phyloP scores from a whole-genome alignment of 2,329 filamentous ascomycete species.

The Ophiosphaerella narmari region DNA sequence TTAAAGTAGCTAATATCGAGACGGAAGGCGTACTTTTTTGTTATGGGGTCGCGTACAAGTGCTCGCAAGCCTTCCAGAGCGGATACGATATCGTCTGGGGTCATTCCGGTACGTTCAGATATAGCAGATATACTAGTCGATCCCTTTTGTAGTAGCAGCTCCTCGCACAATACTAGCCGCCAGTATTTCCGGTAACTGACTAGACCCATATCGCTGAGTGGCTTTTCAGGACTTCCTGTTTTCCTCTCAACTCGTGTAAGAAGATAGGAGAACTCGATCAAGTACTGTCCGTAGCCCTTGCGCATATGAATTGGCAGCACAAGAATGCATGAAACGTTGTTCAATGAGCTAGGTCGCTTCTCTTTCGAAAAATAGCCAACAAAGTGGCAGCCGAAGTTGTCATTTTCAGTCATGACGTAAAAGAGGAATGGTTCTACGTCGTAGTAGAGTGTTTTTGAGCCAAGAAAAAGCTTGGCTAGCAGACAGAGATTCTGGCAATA shows the following conservation, averaged over 20 bases:
- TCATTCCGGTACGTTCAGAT: slow-evolving; percentile 91
- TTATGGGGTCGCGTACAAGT: slow-evolving; percentile 85
- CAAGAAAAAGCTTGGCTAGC: slow-evolving; percentile 94
- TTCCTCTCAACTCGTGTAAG: slow-evolving; percentile 91
- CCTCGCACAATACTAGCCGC: slow-evolving; percentile 85
- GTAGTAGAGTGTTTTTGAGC: slow-evolving; percentile 97
- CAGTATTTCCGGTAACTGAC: slow-evolving; percentile 98
- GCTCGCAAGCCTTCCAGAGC: slow-evolving; percentile 88
- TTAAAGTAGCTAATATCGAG: slow-evolving; percentile 84
- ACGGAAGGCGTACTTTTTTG: slow-evolving; percentile 85
- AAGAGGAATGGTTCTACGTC: slow-evolving; percentile 97
- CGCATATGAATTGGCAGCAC: slow-evolving; percentile 95
- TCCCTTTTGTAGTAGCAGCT: slow-evolving; percentile 69
- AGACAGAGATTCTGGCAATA: slow-evolving; percentile 98
- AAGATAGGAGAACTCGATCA: slow-evolving; percentile 98
- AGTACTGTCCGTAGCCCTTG: slow-evolving; percentile 92
- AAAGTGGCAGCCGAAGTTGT: slow-evolving; percentile 90
- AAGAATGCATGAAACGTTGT: slow-evolving; percentile 97
- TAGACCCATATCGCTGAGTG: slow-evolving; percentile 94
- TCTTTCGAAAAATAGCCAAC: slow-evolving; percentile 99
- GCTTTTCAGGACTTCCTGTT: slow-evolving; percentile 95
- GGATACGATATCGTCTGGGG: slow-evolving; percentile 92
- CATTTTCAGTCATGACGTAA: slow-evolving; percentile 94
- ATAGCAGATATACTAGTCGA: slow-evolving; percentile 66
- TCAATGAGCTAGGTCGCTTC: slow-evolving; percentile 89